phyloP scores from a whole-genome alignment of 352 stramenopile genomes.

The Blastocystis sp. region DNA sequence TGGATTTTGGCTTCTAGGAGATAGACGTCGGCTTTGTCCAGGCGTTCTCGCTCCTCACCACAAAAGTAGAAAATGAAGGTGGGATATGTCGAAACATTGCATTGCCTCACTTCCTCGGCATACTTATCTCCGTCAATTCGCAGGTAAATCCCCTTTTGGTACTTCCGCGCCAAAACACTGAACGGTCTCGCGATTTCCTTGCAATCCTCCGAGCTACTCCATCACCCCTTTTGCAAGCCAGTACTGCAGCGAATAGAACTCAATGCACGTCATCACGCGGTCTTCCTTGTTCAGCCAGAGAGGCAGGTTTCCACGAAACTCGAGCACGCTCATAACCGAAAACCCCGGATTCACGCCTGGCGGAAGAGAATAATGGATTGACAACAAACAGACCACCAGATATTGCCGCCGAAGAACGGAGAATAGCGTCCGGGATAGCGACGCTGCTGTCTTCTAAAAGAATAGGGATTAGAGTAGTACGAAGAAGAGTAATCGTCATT shows the following conservation, averaged over 20 bases:
- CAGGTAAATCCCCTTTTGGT: neutral
- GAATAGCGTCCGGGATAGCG: neutral
- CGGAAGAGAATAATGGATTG: neutral
- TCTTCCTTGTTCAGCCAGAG: conserved; percentile 36
- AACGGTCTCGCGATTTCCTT: neutral
- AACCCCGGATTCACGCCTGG: neutral
- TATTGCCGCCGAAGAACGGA: neutral
- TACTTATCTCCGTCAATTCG: neutral
- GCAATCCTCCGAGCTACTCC: conserved; percentile 26
- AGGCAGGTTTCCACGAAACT: neutral
- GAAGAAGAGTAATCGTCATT: neutral
- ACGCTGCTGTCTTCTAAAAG: neutral
- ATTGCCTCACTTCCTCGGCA: neutral
- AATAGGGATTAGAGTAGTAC: neutral
- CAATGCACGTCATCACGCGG: conserved; percentile 2
- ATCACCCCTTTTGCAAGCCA: neutral
- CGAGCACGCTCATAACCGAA: neutral
- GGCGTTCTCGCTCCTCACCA: conserved; percentile 13
- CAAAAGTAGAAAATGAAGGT: conserved; percentile 39
- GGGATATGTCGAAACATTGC: neutral
- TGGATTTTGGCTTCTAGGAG: conserved; percentile 12
- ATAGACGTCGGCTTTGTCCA: neutral
- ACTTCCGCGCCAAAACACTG: neutral
- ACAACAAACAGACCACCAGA: neutral
- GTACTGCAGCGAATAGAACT: conserved; percentile 21